Evolutionary conservation across 345 rosid genomes (phyloP).

Genomic region (Syzygium aromaticum): DNA sequence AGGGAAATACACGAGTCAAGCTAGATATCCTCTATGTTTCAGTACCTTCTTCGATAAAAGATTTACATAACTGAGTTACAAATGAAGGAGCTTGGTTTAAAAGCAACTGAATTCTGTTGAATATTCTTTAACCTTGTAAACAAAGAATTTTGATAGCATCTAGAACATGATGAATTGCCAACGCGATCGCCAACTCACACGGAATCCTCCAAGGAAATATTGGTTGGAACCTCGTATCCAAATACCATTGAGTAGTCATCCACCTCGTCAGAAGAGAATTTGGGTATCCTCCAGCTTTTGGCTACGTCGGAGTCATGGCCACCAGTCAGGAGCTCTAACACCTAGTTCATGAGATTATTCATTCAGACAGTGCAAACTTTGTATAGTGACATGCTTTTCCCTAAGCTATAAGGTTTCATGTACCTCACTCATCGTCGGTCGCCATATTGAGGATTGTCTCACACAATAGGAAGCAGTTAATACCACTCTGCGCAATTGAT

Average conservation of each 20-base stretch:
- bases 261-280: conserved; percentile 42
- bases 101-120: neutral
- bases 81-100: neutral
- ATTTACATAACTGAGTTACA: neutral
- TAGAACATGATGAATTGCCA: neutral
- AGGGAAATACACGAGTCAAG: neutral
- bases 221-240: conserved; percentile 56
- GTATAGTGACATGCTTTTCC: neutral
- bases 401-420: neutral
- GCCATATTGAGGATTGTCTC: conserved; percentile 65
- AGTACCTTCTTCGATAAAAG: neutral
- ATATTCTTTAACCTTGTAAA: neutral
- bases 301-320: conserved; percentile 47
- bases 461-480: conserved; percentile 74
- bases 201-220: conserved; percentile 33
- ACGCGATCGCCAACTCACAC: neutral
- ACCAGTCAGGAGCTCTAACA: conserved; percentile 56
- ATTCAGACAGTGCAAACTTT: neutral
- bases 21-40: neutral
- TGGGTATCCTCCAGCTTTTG: conserved; percentile 65
- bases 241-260: conserved; percentile 76
- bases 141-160: neutral
- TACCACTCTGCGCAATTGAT: conserved; percentile 54
- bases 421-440: conserved; percentile 89
- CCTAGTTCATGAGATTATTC: conserved; percentile 17